Base-by-base conservation (phyloP, 2,329 filamentous ascomycete genomes). In the Paraphaeosphaeria minitans region DNA sequence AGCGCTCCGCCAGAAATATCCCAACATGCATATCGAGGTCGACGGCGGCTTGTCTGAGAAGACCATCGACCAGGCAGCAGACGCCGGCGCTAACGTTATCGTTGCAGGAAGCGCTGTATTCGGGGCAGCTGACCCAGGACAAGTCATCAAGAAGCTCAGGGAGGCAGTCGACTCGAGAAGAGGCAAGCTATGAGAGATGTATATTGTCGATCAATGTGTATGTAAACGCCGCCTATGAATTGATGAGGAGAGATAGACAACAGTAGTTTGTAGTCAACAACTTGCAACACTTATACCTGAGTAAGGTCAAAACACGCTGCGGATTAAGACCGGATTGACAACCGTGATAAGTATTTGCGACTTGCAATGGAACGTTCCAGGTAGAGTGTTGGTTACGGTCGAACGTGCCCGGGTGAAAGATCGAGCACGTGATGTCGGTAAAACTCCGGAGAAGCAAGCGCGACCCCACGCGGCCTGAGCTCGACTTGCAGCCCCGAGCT, bases 21-120 rank as follows among this genome's bases (percentile, higher is more conserved):
- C 95, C 2, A 85, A 97, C 6, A 81, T 99, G 62, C 95, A 97
- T 80, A 99, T 99, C 70, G 95, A 99, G 80, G 94, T 99, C 42
- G 95, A 99, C 76, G 95, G 95, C 54, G 95, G 95, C 3, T 79
- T 99, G 46, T 93, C 92, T 1, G 88, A 92, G 55, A 87, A 87
- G 65, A 99, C 95, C 0, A 95, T 99, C 67, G 93, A 95, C 70
- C 90, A 94, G 74, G 95, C 95, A 8, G 95, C 95, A 0, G 92
- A 97, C 60, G 95, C 95, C 0, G 95, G 95, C 35, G 95, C 95
- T 56, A 99, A 99, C 71, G 95, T 99, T 57, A 99, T 99, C 72
- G 95, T 99, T 53, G 94, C 95, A 12, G 95, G 95, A 31, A 97
- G 92, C 71, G 95, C 95, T 42, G 93, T 99, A 8, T 99, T 98